Evolutionary conservation across 1,284 basidiomycete species (phyloP), one percentile per base, ranked within the genome.

Genomic region (Somion occarium): DNA sequence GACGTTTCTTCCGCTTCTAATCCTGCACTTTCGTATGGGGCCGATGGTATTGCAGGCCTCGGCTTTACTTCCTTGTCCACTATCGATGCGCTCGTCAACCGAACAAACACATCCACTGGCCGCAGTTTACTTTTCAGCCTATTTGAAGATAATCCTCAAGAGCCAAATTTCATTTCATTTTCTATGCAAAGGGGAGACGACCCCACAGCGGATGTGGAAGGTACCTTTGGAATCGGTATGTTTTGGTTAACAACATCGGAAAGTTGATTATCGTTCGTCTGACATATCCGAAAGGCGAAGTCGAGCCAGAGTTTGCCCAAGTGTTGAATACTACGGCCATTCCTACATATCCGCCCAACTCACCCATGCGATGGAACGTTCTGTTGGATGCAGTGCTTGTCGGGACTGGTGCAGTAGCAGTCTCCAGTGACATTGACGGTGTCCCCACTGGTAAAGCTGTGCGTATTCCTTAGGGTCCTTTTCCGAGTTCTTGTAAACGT

Each of bases 161-260:
- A 88, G 60, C 85, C 84, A 44, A 91, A 91, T 62, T 91, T 83
- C 64, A 84, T 91, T 57, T 79, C 87, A 0, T 85, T 91, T 61
- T 74, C 83, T 0, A 70, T 91, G 26, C 79, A 87, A 59, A 71
- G 87, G 45, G 76, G 72, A 42, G 69, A 72, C 5, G 75, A 85
- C 42, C 60, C 66, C 1, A 62, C 65, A 18, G 75, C 76, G 54
- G 76, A 78, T 38, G 72, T 85, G 2, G 69, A 82, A 58, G 88
- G 88, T 2, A 79, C 68, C 26, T 85, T 91, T 63, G 72, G 85
- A 3, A 78, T 91, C 55, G 88, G 86, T 83, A 54, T 48, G 73
- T 44, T 2, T 19, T n/a, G n/a, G n/a, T n/a, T n/a, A n/a, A n/a
- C n/a, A n/a, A n/a, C n/a, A 15, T 38, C 45, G 43, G 41, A 26